Evolutionary conservation across 2,329 filamentous ascomycete species (phyloP), one percentile per base, ranked within the genome.

Genomic region (Curvularia verruculosa): DNA sequence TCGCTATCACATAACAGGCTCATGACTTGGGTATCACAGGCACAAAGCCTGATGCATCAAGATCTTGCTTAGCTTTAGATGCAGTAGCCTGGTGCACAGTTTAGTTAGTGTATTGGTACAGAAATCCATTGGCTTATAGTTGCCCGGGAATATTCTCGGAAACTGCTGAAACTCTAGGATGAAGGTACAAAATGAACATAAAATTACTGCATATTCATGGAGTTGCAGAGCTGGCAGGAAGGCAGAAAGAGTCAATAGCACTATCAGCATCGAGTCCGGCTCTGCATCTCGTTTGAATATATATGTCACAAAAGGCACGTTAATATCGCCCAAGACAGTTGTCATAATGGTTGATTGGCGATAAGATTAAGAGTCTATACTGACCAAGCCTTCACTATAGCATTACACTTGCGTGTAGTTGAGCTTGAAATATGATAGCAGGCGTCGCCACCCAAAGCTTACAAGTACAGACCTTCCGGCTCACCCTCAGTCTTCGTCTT

Each of bases 401-500:
- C 26, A 68, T 45, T 64, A 55, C 58, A 66, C 63, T 51, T 61
- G 50, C 57, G 47, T 24, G 52, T 49, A 49, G 39, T 39, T 51
- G 26, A 28, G 34, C 50, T 34, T 46, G 50, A 37, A 6, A 55
- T 54, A 53, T 52, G 19, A 40, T 52, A 23, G 18, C 45, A 26
- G 31, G 53, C n/a, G 15, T 56, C 24, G 23, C 52, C 9, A 19
- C 37, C 21, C 31, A 6, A 31, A 37, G 34, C 50, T 57, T 97
- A 99, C 89, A 99, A 87, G 82, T 99, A 99, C 85, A 99, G 81
- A 68, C 95, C 95, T 82, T 99, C 95, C 0, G 96, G 95, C 81
- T 98, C 96, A 68, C 94, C 94, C 82, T 99, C 95, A 73, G 90
- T 95, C 88, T 99, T 99, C 48, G 96, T 99, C 82, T 96, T 96